Conservation (phyloP, 495 filamentous ascomycete genomes). For the Antarctomyces pellizariae region DNA sequence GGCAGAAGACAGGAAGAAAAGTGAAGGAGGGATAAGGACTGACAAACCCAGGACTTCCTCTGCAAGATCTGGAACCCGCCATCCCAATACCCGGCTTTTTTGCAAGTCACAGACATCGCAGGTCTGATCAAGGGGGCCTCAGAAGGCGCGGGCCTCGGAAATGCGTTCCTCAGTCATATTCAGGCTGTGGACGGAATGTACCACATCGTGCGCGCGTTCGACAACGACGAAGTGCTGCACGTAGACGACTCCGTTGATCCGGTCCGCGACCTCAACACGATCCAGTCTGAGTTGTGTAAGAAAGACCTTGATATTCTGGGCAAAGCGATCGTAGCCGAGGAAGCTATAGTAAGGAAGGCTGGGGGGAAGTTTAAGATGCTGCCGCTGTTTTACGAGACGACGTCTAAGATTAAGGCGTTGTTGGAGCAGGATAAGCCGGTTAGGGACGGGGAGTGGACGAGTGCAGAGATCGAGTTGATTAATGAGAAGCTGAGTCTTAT, state of each 20-base stretch:
- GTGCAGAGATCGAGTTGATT: slow-evolving; percentile 14
- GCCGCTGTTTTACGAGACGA: slow-evolving; percentile 12
- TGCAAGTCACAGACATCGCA: slow-evolving; percentile 14
- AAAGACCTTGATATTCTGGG: slow-evolving; percentile 16
- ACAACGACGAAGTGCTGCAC: slow-evolving; percentile 12
- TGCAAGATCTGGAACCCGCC: slow-evolving; percentile 12
- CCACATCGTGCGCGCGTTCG: slow-evolving; percentile 13
- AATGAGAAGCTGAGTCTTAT: slow-evolving; percentile 15
- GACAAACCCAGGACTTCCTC: slow-evolving; percentile 8
- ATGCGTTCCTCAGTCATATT: slow-evolving; percentile 13
- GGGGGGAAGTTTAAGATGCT: slow-evolving; percentile 14
- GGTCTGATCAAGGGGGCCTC: slow-evolving; percentile 14
- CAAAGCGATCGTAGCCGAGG: slow-evolving; percentile 12
- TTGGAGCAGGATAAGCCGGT: slow-evolving; percentile 13
- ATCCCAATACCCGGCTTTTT: slow-evolving; percentile 11
- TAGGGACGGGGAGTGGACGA: slow-evolving; percentile 13
- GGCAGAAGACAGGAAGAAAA: slow-evolving; percentile 1
- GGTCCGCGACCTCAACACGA: slow-evolving; percentile 13
- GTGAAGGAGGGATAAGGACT: neutral
- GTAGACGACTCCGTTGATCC: slow-evolving; percentile 15
- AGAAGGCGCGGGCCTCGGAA: slow-evolving; percentile 12
- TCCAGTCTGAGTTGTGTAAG: slow-evolving; percentile 15
- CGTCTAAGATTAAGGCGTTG: slow-evolving; percentile 11
- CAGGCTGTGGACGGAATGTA: slow-evolving; percentile 14
- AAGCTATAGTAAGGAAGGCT: slow-evolving; percentile 12